A percentile compares a stretch with the other conserved stretches of the same genome.
Evolutionary conservation across 805 yeast species (phyloP).

Genomic region (Sungouiella blattae): DNA sequence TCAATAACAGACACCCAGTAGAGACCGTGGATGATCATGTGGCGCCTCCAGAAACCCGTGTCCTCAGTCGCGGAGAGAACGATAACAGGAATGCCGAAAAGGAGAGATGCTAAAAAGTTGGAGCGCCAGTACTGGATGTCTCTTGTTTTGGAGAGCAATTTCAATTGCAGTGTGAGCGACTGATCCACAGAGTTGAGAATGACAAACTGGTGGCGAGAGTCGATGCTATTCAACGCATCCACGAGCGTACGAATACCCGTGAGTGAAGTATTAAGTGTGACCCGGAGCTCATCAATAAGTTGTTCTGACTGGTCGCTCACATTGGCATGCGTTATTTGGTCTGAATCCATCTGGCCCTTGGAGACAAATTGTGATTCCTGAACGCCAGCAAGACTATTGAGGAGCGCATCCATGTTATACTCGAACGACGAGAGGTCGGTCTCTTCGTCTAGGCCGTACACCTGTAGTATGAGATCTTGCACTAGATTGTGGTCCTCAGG

Average conservation of each 20-base stretch:
- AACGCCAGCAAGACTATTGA: slow-evolving; percentile 31
- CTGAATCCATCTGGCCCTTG: slow-evolving; percentile 14
- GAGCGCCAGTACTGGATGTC: slow-evolving; percentile 72
- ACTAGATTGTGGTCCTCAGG: not conserved
- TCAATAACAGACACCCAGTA: slow-evolving; percentile 62
- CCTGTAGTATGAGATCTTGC: slow-evolving; percentile 23
- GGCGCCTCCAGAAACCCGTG: slow-evolving; percentile 26
- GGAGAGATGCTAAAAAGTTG: slow-evolving; percentile 49
- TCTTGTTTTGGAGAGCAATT: slow-evolving; percentile 59
- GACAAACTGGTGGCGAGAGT: slow-evolving; percentile 52
- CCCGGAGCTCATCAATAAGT: slow-evolving; percentile 32
- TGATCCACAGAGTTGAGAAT: slow-evolving; percentile 50
- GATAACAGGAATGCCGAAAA: slow-evolving; percentile 62
- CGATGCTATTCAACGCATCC: slow-evolving; percentile 40
- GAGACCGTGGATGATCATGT: slow-evolving; percentile 53
- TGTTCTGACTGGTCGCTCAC: slow-evolving; percentile 7
- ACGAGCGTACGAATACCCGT: slow-evolving; percentile 67
- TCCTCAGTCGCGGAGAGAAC: slow-evolving; percentile 47
- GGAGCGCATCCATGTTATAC: slow-evolving; percentile 39
- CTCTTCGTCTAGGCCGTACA: slow-evolving; percentile 28
- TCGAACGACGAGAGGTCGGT: slow-evolving; percentile 28
- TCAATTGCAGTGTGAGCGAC: slow-evolving; percentile 58
- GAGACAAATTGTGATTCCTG: slow-evolving; percentile 21
- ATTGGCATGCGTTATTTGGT: not conserved
- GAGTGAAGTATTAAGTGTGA: slow-evolving; percentile 47